Conservation (phyloP, 495 filamentous ascomycete genomes). For the Extremus antarcticus region DNA sequence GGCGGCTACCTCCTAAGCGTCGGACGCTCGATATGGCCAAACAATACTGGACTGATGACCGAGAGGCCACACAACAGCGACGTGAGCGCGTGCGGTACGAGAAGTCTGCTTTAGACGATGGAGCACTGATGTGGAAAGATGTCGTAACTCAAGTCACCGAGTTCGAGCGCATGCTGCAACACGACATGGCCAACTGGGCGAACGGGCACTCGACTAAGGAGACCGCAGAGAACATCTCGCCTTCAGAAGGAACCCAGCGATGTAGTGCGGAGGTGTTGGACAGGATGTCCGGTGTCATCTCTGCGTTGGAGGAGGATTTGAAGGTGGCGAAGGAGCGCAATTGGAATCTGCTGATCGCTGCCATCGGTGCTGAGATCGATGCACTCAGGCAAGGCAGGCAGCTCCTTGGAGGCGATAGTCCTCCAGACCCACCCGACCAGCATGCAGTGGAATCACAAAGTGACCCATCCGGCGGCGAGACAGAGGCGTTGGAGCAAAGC, state of each 20-base stretch:
- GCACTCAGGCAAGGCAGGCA: conserved; percentile 61
- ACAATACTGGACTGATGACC: conserved; percentile 64
- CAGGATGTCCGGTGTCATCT: conserved; percentile 46
- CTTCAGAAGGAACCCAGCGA: conserved; percentile 21
- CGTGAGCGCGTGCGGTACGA: conserved; percentile 55
- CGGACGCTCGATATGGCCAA: conserved; percentile 67
- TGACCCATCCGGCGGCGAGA: conserved; percentile 6
- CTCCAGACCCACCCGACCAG: background rate
- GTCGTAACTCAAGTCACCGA: conserved; percentile 49
- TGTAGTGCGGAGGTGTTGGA: conserved; percentile 38
- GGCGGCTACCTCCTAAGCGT: conserved; percentile 50
- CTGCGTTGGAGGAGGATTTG: conserved; percentile 48
- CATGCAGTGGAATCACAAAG: background rate
- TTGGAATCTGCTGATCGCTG: conserved; percentile 84
- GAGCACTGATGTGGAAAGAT: conserved; percentile 68
- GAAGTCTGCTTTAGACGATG: conserved; percentile 68
- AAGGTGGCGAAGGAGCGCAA: conserved; percentile 50
- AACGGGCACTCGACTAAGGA: background rate
- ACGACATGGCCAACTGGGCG: conserved; percentile 37
- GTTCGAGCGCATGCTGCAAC: conserved; percentile 56
- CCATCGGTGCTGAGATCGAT: conserved; percentile 78
- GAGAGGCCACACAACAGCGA: conserved; percentile 44
- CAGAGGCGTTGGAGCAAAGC: conserved; percentile 13
- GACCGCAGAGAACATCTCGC: background rate
- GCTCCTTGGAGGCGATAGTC: conserved; percentile 44